A percentile compares a stretch with the other conserved stretches of the same genome.
These are phyloP conservation scores for Laetiporus sulphureus DNA, from an alignment of 1,284 basidiomycete species.

Conservation along the genomic window DNA sequence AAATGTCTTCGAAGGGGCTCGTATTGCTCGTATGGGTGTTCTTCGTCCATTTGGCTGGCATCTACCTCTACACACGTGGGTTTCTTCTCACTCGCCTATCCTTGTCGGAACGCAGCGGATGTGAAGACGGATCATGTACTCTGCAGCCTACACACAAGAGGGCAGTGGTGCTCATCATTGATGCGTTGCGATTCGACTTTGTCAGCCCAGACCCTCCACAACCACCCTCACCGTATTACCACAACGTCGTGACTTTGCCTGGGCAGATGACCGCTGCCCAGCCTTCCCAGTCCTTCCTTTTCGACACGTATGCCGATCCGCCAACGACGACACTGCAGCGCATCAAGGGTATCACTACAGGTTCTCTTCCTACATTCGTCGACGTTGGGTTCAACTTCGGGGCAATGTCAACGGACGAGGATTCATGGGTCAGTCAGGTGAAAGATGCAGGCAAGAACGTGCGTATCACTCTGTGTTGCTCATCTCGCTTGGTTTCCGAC, in stretches of 20 bases:
- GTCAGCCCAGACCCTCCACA: conserved; percentile 64
- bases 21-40: conserved; percentile 52
- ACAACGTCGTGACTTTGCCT: conserved; percentile 80
- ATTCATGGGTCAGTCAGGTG: conserved; percentile 72
- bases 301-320: conserved; percentile 88
- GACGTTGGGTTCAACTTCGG: conserved; percentile 93
- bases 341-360: conserved; percentile 93
- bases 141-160: conserved; percentile 66
- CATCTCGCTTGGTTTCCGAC: no score
- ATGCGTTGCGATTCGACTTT: conserved; percentile 94
- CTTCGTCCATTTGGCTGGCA: conserved; percentile 52
- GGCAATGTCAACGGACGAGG: conserved; percentile 80
- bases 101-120: conserved; percentile 53
- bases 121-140: conserved; percentile 37
- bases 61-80: conserved; percentile 82
- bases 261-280: conserved; percentile 53
- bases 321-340: conserved; percentile 95
- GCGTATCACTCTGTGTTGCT: no score
- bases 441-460: conserved; percentile 42
- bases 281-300: conserved; percentile 76
- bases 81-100: conserved; percentile 84
- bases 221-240: conserved; percentile 67
- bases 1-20: background rate
- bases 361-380: conserved; percentile 93
- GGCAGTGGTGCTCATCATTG: conserved; percentile 85